These are phyloP conservation scores for Lactarius pseudohatsudake DNA, from an alignment of 768 basidiomycete genomes.

Conservation along the genomic window DNA sequence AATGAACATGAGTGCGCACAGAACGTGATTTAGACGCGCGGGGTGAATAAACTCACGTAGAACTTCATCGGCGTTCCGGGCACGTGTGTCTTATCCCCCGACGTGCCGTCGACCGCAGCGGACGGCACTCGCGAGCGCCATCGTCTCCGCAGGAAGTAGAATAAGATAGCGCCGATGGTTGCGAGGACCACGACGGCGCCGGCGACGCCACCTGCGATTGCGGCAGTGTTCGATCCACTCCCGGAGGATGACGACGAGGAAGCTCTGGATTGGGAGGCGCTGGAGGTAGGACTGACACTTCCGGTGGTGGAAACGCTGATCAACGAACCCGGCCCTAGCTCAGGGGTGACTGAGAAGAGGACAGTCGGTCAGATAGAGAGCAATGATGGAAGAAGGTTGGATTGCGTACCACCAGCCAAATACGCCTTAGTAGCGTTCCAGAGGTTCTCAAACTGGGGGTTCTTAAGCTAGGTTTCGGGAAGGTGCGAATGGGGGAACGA, in stretches of 20 bases:
- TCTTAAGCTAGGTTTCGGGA: not conserved
- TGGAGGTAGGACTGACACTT: not conserved
- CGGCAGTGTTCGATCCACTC: not conserved
- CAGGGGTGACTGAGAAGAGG: not conserved
- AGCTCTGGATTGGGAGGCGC: not conserved
- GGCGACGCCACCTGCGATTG: not conserved
- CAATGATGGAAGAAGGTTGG: not conserved
- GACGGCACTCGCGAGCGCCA: not conserved
- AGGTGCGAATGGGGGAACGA: not conserved
- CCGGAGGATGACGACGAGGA: not conserved
- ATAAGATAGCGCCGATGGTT: not conserved
- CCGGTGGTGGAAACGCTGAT: not conserved
- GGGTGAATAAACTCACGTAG: conserved; percentile 9
- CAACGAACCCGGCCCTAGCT: not conserved
- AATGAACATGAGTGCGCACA: not conserved
- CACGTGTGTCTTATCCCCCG: not conserved
- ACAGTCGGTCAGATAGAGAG: not conserved
- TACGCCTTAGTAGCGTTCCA: not conserved
- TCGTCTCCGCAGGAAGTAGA: not conserved
- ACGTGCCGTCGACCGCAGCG: not conserved
- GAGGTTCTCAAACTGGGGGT: not conserved
- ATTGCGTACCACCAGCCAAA: not conserved
- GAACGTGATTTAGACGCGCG: not conserved
- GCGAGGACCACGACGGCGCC: conserved; percentile 7
- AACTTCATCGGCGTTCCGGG: conserved; percentile 9